Base-by-base conservation (phyloP, 2,329 filamentous ascomycete species). In the Akanthomyces muscarius region DNA sequence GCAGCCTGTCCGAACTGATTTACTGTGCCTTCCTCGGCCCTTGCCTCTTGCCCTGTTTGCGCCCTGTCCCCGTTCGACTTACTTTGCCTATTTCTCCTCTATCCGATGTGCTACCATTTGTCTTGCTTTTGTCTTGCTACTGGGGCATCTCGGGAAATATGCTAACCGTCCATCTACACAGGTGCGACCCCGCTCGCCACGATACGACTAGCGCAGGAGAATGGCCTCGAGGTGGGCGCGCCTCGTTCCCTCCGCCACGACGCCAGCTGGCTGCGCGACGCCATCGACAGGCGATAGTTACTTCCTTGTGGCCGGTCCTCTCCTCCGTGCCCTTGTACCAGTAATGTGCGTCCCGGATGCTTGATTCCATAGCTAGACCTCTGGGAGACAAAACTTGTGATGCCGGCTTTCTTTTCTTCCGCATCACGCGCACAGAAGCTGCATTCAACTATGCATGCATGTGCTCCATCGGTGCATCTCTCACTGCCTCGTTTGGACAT, bases 141-240 rank as follows among this genome's bases (percentile, higher is more conserved):
- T 45, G 18, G 11, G 10, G 13, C 47, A 6, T 50, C 16, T 48
- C n/a, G 10, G 11, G 10, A 48, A 25, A 48, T 7, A 38, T 21
- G 4, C 10, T 41, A 8, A 42, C 36, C 21, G 21, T 21, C 36
- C 18, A 38, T 30, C 53, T 42, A 33, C 25, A 14, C 13, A 55
- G 13, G 13, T 38, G 33, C 18, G 16, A n/a, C 23, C 23, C 18
- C 54, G 42, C 54, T 23, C 25, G n/a, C 41, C 54, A 57, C 41
- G 54, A 57, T 57, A 41, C 41, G 54, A 57, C 54, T 57, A 57
- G 18, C 42, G 54, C 54, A 23, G 16, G 41, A 44, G 54, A 30
- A 45, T 44, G 54, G 54, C 41, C 41, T 45, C 16, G 25, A 13
- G 25, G 10, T 47, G 4, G 16, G 38, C 54, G n/a, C 14, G 4